Percentiles rank a stretch among this genome's conserved stretches.
Evolutionary conservation across 1,284 basidiomycete species (phyloP).

Genomic region (Irpex sp.): DNA sequence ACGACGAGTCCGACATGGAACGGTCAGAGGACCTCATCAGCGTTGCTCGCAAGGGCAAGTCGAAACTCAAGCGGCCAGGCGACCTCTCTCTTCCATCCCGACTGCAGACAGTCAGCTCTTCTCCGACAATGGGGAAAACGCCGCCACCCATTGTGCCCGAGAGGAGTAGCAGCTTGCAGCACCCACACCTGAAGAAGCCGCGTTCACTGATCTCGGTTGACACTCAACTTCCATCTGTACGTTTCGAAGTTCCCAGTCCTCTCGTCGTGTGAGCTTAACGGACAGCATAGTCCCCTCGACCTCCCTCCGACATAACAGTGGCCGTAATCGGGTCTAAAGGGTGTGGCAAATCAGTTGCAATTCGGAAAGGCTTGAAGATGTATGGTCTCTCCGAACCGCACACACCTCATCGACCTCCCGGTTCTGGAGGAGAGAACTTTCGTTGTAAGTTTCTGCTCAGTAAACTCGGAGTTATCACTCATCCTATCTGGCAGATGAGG

Average conservation of each 20-base stretch:
- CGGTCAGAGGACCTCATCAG: constrained; percentile 38
- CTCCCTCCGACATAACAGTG: constrained; percentile 42
- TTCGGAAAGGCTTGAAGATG: constrained; percentile 62
- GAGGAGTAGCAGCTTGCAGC: constrained; percentile 34
- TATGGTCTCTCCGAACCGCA: constrained; percentile 49
- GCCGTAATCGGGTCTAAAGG: constrained; percentile 64
- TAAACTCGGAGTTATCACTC: constrained; percentile 1
- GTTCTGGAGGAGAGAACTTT: constrained; percentile 13
- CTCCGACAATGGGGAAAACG: constrained; percentile 21
- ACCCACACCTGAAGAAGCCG: constrained; percentile 19
- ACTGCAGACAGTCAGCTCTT: constrained; percentile 11
- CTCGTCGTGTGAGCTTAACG: not conserved
- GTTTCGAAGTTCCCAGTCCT: constrained; percentile 7
- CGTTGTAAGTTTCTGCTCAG: constrained; percentile 20
- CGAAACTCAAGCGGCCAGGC: constrained; percentile 17
- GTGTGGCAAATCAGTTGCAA: constrained; percentile 71
- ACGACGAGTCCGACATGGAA: constrained; percentile 53
- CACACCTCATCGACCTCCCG: constrained; percentile 25
- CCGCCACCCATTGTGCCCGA: constrained; percentile 27
- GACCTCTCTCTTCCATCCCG: constrained; percentile 16
- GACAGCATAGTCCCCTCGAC: constrained; percentile 10
- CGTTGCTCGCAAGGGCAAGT: constrained; percentile 24
- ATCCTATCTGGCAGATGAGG: constrained; percentile 36
- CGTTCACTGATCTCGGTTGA: constrained; percentile 28
- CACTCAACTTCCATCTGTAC: constrained; percentile 24